Base-by-base conservation (phyloP, 306 rosid species). In the Begonia peltatifolia region DNA sequence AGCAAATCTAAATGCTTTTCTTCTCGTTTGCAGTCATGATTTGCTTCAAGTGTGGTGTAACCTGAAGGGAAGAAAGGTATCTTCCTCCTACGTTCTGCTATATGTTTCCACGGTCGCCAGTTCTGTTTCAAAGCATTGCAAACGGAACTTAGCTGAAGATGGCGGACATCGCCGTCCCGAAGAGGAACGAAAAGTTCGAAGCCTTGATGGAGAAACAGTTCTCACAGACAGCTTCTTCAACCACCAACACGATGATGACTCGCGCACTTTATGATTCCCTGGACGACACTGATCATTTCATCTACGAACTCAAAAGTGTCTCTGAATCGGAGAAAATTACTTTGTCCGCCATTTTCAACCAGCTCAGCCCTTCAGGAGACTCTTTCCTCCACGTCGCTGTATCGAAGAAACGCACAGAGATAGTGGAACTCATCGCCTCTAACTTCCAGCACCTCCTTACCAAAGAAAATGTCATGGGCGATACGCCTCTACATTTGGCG, bases 401-500 rank as follows among this genome's bases (percentile, higher is more conserved):
- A 22, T 20, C n/a, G 9, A 20, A 20, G 14, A 38, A 38, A 13
- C 41, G 42, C 14, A 14, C 30, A 35, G 41, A 53, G 10, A 53
- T 53, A 22, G 57, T 38, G 10, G 3, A 12, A 22, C 44, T 22
- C 17, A 14, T 53, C 10, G 43, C 42, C 12, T 10, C 2, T 44
- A 10, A 44, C 14, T 44, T 44, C 48, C 12, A 44, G 48, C 4
- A 7, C n/a, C 43, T 30, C 22, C n/a, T 53, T 53, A 30, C n/a
- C 18, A 53, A 14, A 42, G 14, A 2, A 53, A 53, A 53, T 38
- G 2, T 53, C 3, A 12, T 10, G 14, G 57, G 57, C 9, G 57
- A 53, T 11, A 53, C 57, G 1, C 42, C 57, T 20, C 57, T 53
- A 13, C 57, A 53, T 53, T 12, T 53, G 8, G 57, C 57, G 10